Conservation (phyloP, 2,329 filamentous ascomycete genomes). For the Colletotrichum orbiculare region DNA sequence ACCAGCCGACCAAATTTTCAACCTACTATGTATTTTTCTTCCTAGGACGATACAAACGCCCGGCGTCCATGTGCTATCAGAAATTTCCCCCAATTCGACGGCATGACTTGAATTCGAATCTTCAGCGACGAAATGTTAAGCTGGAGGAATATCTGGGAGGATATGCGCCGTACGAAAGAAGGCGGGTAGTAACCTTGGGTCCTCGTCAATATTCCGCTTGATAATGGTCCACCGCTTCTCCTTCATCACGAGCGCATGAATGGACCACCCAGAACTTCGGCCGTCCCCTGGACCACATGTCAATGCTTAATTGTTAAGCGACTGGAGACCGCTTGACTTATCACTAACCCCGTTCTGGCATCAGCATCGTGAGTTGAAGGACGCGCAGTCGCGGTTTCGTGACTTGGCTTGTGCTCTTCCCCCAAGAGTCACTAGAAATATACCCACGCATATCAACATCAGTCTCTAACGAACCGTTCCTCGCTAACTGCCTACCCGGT, state of each 20-base stretch:
- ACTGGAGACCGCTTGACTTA: neutral
- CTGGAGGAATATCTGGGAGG: neutral
- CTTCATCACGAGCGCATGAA: conserved; percentile 26
- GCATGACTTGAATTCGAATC: neutral
- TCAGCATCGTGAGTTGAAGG: neutral
- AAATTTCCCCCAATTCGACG: conserved; percentile 8
- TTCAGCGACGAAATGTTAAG: neutral
- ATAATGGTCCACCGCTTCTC: conserved; percentile 23
- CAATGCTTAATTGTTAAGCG: conserved; percentile 11
- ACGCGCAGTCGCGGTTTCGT: conserved; percentile 24
- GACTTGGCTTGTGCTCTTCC: neutral
- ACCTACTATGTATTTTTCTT: neutral
- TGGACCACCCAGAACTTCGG: conserved; percentile 23
- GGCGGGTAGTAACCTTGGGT: neutral
- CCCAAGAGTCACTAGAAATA: too few relatives aligned
- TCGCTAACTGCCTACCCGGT: conserved; percentile 13
- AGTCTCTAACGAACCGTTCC: conserved; percentile 11
- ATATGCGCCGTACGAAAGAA: neutral
- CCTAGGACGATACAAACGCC: conserved; percentile 32
- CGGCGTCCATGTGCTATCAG: neutral
- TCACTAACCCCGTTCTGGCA: neutral
- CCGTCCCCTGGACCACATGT: conserved; percentile 8
- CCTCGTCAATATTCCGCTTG: conserved; percentile 8
- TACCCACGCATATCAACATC: conserved; percentile 4
- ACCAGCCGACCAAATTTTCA: conserved; percentile 27